These are phyloP conservation scores for Citrus glauca DNA, from an alignment of 345 rosid species.

Conservation along the genomic window DNA sequence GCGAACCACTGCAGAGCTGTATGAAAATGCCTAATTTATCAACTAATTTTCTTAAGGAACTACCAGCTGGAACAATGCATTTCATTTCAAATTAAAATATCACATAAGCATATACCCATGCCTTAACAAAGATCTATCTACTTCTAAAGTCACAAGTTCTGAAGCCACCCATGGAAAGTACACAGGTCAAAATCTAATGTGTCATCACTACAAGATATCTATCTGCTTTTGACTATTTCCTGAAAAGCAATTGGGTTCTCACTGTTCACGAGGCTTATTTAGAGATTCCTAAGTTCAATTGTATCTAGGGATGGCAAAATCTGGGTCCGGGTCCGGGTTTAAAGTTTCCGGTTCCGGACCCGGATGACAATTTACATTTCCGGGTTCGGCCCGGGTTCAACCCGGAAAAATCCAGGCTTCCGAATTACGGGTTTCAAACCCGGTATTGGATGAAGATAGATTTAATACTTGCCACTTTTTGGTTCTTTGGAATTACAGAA, in stretches of 20 bases:
- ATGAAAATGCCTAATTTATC: slow-evolving; percentile 13
- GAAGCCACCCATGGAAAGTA: neutral
- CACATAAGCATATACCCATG: too few species aligned
- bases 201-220: neutral
- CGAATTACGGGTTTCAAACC: too few species aligned
- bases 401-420: too few species aligned
- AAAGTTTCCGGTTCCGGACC: too few species aligned
- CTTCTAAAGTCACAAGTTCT: neutral
- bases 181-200: neutral
- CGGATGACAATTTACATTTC: too few species aligned
- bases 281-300: neutral
- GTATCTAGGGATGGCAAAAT: neutral
- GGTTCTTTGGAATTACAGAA: too few species aligned
- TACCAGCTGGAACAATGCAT: neutral
- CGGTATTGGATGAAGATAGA: too few species aligned
- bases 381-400: too few species aligned
- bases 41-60: neutral
- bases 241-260: neutral
- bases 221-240: neutral
- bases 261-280: neutral
- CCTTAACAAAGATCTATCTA: neutral
- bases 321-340: too few species aligned
- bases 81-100: too few species aligned
- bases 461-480: too few species aligned
- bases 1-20: slow-evolving; percentile 64